Base-by-base conservation (phyloP, 352 stramenopile genomes). In the Pythium rishiriense region DNA sequence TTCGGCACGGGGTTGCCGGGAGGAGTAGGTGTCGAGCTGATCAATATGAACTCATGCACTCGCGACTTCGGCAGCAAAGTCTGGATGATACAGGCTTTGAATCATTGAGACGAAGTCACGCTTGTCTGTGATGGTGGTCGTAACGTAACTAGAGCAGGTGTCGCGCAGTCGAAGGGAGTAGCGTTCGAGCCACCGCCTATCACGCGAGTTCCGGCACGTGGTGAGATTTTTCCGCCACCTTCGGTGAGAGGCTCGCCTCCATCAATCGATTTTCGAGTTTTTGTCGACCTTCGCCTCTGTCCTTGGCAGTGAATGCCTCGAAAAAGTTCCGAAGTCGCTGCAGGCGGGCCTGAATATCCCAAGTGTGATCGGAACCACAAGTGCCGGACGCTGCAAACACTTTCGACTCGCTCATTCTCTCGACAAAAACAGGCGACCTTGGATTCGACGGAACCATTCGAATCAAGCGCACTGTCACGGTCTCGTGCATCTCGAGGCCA, bases 201-300 rank as follows among this genome's bases (percentile, higher is more conserved):
- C n/a, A n/a, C n/a, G n/a, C n/a, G n/a, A n/a, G n/a, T n/a, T n/a
- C n/a, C n/a, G n/a, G n/a, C n/a, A n/a, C n/a, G n/a, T n/a, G n/a
- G n/a, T n/a, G n/a, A n/a, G n/a, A n/a, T n/a, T n/a, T n/a, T n/a
- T n/a, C n/a, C n/a, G n/a, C n/a, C n/a, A n/a, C n/a, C n/a, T n/a
- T n/a, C n/a, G n/a, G n/a, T n/a, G n/a, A 41, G 35, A 41, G 35
- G 17, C 35, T 41, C 35, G 19, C 17, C 4, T 46, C 41, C 41
- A 46, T 4, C 15, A 59, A 31, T 6, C 31, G 33, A 39, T 49
- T 59, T 37, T 49, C 33, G 52, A 59, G 52, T 4, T 59, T 45
- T 24, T 59, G 52, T 9, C 25, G 35, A 19, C 19, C 11, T 28
- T 25, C 28, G 25, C 19, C 37, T 39, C 28, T 3, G 24, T 39